A percentile compares a stretch with the other conserved stretches of the same genome.
Evolutionary conservation across 371 early-diverging fungal species (phyloP).

Genomic region (Haplosporangium sp.): DNA sequence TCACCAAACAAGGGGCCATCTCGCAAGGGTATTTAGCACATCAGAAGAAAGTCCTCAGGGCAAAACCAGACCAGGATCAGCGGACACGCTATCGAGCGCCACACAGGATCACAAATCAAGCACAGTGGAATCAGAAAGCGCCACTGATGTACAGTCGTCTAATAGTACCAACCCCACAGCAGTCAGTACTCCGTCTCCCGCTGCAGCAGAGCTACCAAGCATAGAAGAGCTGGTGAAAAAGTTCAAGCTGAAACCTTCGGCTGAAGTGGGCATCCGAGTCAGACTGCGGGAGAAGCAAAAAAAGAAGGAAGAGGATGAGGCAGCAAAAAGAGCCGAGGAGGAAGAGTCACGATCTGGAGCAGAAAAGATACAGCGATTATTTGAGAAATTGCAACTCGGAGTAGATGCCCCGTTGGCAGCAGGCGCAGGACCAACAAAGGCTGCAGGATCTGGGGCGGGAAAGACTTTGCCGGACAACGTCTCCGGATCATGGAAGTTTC

Average conservation of each 20-base stretch:
- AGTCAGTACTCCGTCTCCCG: not conserved
- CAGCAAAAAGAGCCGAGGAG: conserved; percentile 13
- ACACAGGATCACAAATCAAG: too few relatives aligned
- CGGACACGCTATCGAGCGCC: too few relatives aligned
- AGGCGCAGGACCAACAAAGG: not conserved
- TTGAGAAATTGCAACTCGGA: conserved; percentile 29
- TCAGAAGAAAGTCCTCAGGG: not conserved
- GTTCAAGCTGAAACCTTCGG: conserved; percentile 43
- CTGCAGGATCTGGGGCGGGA: not conserved
- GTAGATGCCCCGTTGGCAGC: not conserved
- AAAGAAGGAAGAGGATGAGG: conserved; percentile 16
- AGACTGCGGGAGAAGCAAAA: conserved; percentile 25
- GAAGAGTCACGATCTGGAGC: conserved; percentile 10
- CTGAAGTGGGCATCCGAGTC: conserved; percentile 47
- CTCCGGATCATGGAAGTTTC: conserved; percentile 45
- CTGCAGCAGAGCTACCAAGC: not conserved
- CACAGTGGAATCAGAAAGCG: too few relatives aligned
- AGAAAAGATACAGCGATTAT: conserved; percentile 31
- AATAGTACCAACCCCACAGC: not conserved
- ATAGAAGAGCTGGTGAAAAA: conserved; percentile 39
- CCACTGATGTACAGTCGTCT: not conserved
- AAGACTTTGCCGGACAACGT: not conserved
- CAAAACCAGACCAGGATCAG: not conserved
- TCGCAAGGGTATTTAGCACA: not conserved
- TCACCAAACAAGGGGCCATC: too few relatives aligned